These are phyloP conservation scores for Saccharomycopsis malanga DNA, from an alignment of 805 yeast species.

Conservation along the genomic window DNA sequence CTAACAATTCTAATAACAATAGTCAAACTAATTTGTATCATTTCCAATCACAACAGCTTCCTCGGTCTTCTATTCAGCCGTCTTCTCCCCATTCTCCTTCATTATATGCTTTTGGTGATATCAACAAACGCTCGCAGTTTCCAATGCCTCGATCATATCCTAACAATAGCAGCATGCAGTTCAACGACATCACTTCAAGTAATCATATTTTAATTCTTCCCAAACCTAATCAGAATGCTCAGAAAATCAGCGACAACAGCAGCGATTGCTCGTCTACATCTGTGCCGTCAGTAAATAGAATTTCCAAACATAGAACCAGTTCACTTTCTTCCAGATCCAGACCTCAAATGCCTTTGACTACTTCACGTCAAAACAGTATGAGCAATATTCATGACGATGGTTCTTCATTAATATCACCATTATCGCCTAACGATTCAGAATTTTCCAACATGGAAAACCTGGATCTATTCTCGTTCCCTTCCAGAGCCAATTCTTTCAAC, in stretches of 20 bases:
- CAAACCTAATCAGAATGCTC: conserved; percentile 15
- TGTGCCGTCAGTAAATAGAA: conserved; percentile 9
- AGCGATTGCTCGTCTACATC: conserved; percentile 14
- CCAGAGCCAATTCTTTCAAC: conserved; percentile 1
- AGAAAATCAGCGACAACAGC: conserved; percentile 5
- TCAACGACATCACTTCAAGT: conserved; percentile 2
- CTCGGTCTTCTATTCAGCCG: conserved; percentile 1
- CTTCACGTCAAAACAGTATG: neutral
- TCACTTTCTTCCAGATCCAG: conserved; percentile 7
- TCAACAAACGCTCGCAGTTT: neutral
- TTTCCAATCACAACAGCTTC: conserved; percentile 1
- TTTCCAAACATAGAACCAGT: conserved; percentile 7
- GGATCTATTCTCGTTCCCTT: neutral
- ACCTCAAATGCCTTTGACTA: neutral
- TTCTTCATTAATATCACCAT: conserved; percentile 8
- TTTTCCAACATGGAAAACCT: neutral
- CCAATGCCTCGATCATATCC: neutral
- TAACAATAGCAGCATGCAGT: neutral
- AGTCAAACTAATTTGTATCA: conserved; percentile 1
- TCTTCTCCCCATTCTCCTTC: conserved; percentile 2
- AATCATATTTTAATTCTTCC: conserved; percentile 21
- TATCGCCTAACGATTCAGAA: conserved; percentile 14
- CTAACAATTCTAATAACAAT: neutral
- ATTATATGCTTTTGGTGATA: neutral
- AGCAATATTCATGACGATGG: neutral